A percentile compares a stretch with the other conserved stretches of the same genome.
phyloP scores from a whole-genome alignment of 2,329 filamentous ascomycete species.

The Dactylonectria estremocensis region DNA sequence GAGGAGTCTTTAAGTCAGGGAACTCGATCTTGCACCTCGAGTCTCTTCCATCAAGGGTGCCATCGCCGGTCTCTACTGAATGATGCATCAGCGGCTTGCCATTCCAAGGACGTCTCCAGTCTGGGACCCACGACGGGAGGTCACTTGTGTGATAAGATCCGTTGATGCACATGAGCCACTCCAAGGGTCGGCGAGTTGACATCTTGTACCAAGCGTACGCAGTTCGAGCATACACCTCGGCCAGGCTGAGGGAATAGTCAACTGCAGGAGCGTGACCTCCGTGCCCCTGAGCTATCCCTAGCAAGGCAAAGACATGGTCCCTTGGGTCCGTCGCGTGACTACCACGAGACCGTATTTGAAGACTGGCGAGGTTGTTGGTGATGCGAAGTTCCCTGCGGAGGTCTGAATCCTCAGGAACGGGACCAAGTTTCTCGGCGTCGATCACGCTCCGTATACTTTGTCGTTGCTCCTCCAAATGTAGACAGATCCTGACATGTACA shows the following conservation, averaged over 20 bases:
- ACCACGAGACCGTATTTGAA: neutral
- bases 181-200: neutral
- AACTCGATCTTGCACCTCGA: neutral
- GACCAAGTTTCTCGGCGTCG: neutral
- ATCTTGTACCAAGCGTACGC: neutral
- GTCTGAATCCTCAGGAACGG: neutral
- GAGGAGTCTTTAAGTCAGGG: neutral
- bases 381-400: neutral
- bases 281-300: conserved; percentile 14
- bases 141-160: conserved; percentile 7
- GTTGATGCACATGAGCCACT: conserved; percentile 4
- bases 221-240: neutral
- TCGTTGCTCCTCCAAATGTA: neutral
- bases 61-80: neutral
- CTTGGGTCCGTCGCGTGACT: conserved; percentile 11
- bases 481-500: neutral
- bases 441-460: neutral
- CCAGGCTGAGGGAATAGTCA: conserved; percentile 12
- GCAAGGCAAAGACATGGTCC: conserved; percentile 20
- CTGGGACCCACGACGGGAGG: conserved; percentile 18
- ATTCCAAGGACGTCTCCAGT: conserved; percentile 5
- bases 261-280: conserved; percentile 1
- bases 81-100: neutral
- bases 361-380: neutral
- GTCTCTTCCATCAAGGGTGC: neutral